Evolutionary conservation across 1,284 basidiomycete species (phyloP).

Genomic region (Phaffia rhodozyma): DNA sequence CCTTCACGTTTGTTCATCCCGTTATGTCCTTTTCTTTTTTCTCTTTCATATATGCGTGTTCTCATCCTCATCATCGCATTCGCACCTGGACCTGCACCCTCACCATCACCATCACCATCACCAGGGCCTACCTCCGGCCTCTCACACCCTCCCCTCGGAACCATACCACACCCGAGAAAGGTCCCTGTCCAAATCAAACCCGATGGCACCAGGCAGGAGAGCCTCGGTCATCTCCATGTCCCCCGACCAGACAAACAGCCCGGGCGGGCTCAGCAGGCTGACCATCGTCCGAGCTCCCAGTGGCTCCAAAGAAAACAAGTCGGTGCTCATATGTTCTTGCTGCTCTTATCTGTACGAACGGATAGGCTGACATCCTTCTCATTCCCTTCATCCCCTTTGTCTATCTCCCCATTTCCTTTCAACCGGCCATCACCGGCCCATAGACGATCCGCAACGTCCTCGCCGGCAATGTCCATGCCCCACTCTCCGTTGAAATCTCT

Average conservation of each 20-base stretch:
- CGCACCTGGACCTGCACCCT: too few species aligned
- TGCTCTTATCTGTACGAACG: too few species aligned
- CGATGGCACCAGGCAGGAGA: slow-evolving; percentile 4
- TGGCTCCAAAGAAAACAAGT: neutral
- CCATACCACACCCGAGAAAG: too few species aligned
- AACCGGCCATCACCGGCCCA: neutral
- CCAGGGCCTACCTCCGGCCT: too few species aligned
- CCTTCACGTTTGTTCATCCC: neutral
- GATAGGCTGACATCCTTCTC: neutral
- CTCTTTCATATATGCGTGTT: neutral
- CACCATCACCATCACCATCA: too few species aligned
- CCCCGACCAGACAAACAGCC: too few species aligned
- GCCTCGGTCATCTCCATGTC: neutral
- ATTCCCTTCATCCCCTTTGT: neutral
- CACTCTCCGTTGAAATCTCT: neutral
- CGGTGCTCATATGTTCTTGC: neutral
- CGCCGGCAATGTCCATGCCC: neutral
- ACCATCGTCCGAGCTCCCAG: slow-evolving; percentile 16
- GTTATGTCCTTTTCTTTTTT: neutral
- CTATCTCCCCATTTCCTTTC: neutral
- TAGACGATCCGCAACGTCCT: neutral
- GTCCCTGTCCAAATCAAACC: slow-evolving; percentile 16
- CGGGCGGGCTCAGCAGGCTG: slow-evolving; percentile 5
- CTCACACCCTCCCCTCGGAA: too few species aligned
- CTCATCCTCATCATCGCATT: too few species aligned